Percentiles rank a stretch among this genome's conserved stretches.
phyloP scores from a whole-genome alignment of 2,329 filamentous ascomycete species.

The Colletotrichum echinochloae region DNA sequence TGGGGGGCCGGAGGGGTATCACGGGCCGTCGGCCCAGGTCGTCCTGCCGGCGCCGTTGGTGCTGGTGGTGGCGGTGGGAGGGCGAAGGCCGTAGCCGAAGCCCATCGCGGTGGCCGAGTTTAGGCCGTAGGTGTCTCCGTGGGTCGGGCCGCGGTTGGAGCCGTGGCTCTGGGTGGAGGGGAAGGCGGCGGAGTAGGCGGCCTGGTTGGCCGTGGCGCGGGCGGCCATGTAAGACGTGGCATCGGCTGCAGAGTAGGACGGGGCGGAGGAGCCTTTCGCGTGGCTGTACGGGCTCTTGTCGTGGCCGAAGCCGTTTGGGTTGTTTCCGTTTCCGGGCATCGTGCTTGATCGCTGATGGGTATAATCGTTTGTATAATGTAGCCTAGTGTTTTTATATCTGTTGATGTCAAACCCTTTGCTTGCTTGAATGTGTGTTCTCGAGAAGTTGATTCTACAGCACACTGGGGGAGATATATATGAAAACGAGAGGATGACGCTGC shows the following conservation, averaged over 20 bases:
- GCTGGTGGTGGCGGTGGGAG: neutral
- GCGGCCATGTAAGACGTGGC: slow-evolving; percentile 1
- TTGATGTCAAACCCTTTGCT: no score
- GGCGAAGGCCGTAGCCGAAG: neutral
- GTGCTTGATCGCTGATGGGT: neutral
- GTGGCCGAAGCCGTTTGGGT: neutral
- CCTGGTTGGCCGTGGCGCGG: neutral
- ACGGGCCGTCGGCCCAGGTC: neutral
- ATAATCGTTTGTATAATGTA: no score
- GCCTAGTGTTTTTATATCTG: neutral
- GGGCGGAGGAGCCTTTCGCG: neutral
- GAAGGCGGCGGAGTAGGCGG: neutral
- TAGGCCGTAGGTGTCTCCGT: neutral
- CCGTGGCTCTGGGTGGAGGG: neutral
- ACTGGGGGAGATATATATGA: neutral
- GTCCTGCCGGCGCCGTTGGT: neutral
- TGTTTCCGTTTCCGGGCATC: neutral
- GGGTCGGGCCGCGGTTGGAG: neutral
- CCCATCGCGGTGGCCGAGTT: neutral
- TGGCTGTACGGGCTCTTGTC: neutral
- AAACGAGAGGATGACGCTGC: neutral
- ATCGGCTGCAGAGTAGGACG: neutral
- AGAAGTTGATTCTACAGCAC: neutral
- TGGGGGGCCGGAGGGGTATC: neutral
- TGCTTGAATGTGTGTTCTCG: neutral